These are phyloP conservation scores for Salix arbutifolia DNA, from an alignment of 345 rosid genomes.

Conservation along the genomic window DNA sequence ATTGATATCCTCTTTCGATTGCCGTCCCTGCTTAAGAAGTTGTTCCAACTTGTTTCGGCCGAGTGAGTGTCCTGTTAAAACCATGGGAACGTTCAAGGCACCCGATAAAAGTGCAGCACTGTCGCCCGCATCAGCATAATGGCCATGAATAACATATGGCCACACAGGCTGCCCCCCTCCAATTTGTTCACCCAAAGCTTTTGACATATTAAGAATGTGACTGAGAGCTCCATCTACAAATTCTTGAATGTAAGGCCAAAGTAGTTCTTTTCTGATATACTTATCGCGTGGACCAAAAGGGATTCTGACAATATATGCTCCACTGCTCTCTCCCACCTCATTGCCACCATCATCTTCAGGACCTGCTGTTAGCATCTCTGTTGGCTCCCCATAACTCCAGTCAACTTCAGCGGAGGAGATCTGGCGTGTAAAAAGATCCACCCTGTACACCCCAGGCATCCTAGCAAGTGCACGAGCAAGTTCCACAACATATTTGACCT, in stretches of 20 bases:
- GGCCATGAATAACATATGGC: constrained; percentile 97
- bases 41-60: constrained; percentile 97
- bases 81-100: constrained; percentile 96
- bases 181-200: constrained; percentile 81
- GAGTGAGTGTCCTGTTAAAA: constrained; percentile 91
- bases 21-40: constrained; percentile 91
- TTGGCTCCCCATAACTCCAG: constrained; percentile 98
- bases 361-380: constrained; percentile 78
- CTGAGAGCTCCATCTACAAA: constrained; percentile 94
- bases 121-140: constrained; percentile 96
- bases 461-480: constrained; percentile 87
- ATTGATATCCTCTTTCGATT: constrained; percentile 83
- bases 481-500: constrained; percentile 98
- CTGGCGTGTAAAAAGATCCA: constrained; percentile 92
- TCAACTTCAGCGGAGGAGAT: constrained; percentile 80
- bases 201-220: constrained; percentile 88
- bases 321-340: constrained; percentile 87
- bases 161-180: constrained; percentile 79
- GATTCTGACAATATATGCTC: constrained; percentile 86
- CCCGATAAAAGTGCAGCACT: constrained; percentile 90
- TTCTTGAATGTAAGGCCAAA: constrained; percentile 91
- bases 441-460: constrained; percentile 97
- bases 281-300: constrained; percentile 91
- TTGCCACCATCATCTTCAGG: constrained; percentile 55
- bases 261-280: constrained; percentile 71